These are phyloP conservation scores for Ascochyta rabiei DNA, from an alignment of 2,329 filamentous ascomycete species.

Conservation along the genomic window DNA sequence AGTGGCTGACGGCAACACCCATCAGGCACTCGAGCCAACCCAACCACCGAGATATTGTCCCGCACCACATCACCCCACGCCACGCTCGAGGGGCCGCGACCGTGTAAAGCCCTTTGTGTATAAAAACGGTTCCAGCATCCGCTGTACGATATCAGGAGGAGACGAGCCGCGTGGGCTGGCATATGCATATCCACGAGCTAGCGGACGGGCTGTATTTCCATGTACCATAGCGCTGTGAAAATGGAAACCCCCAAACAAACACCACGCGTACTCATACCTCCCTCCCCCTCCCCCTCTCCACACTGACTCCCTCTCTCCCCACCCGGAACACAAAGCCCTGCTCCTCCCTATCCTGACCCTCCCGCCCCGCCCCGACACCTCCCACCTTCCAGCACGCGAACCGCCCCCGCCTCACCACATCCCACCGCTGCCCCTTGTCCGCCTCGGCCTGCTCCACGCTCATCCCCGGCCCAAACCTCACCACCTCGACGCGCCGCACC, in stretches of 20 bases:
- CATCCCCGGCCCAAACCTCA: constrained; percentile 46
- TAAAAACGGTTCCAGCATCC: constrained; percentile 14
- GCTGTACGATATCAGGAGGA: constrained; percentile 14
- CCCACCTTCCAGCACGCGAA: constrained; percentile 46
- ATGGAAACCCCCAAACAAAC: constrained; percentile 1
- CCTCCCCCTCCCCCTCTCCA: neutral
- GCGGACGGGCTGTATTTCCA: constrained; percentile 6
- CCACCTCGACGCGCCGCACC: constrained; percentile 41
- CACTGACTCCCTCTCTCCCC: constrained; percentile 18
- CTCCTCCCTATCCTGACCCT: constrained; percentile 1
- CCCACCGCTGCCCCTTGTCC: constrained; percentile 44
- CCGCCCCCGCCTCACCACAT: constrained; percentile 43
- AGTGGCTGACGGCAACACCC: no score
- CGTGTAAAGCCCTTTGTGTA: neutral
- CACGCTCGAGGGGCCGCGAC: neutral
- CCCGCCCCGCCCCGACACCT: constrained; percentile 6
- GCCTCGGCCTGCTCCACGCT: constrained; percentile 47
- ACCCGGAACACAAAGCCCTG: constrained; percentile 40
- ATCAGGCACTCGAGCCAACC: no score
- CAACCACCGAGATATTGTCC: no score
- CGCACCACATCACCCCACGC: no score
- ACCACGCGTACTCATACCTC: no score
- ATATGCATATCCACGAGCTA: constrained; percentile 17
- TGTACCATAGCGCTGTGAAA: constrained; percentile 12
- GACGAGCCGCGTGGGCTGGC: neutral